Evolutionary conservation across 345 rosid species (phyloP), one percentile per base, ranked within the genome.

Genomic region (Euphorbia peplus): DNA sequence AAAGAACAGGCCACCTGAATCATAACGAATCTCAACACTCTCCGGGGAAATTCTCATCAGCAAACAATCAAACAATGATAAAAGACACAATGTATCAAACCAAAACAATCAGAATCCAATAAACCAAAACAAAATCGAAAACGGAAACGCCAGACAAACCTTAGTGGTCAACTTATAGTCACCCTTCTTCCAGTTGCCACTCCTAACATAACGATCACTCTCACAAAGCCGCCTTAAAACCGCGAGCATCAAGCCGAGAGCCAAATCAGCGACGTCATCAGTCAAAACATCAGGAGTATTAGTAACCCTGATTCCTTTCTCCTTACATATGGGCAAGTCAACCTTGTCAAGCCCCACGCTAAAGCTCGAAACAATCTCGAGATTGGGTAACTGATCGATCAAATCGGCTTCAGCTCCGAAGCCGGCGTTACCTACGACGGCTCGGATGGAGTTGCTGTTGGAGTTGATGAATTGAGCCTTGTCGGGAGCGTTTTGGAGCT

Each of bases 251-350:
- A 93, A 76, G 28, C 93, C 98, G 64, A 91, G 77, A 19, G 90
- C 91, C 69, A 91, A 78, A 76, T 91, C 97, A 13, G 96, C 98
- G 3, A 93, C 97, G 68, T 91, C 96, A 44, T 93, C 89, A 7
- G 91, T 91, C 74, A 89, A 69, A 30, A 88, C 97, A 72, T 89
- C 97, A 19, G 98, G 98, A 13, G 98, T 91, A 79, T 91, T 84
- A 18, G 91, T 91, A 41, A 91, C 98, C 61, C 82, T 77, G 59
- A 91, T 76, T 55, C 92, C 88, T 74, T 73, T 88, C 41, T 85
- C 87, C 69, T 69, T 82, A 69, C 97, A 93, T 83, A 82, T 88
- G 16, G 50, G 81, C 83, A 91, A 67, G 75, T 93, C 97, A 52
- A 91, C 79, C 90, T 86, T 89, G 75, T 93, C 96, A 22, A 93